Percentiles rank a stretch among this genome's conserved stretches.
phyloP scores from a whole-genome alignment of 192 early-diverging fungal species.

The Backusella mclennaniae region DNA sequence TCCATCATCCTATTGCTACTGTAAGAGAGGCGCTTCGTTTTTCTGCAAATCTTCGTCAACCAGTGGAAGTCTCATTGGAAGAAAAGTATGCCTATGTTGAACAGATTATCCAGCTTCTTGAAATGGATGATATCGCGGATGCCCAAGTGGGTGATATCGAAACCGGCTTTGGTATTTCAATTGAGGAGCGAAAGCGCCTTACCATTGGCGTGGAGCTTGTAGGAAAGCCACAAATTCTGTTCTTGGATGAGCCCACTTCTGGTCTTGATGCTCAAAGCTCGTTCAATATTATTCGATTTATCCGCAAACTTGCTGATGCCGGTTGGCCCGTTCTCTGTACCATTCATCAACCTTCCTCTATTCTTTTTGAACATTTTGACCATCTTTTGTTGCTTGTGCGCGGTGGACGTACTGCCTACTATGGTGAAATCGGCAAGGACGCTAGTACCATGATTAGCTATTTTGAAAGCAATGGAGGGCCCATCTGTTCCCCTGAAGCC shows the following conservation, averaged over 20 bases:
- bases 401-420: conserved; percentile 78
- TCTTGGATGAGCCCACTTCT: conserved; percentile 90
- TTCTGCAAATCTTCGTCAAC: conserved; percentile 73
- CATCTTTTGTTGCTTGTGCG: conserved; percentile 75
- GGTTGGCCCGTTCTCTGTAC: conserved; percentile 76
- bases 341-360: conserved; percentile 83
- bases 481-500: conserved; percentile 59
- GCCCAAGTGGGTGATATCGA: conserved; percentile 74
- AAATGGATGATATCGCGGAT: conserved; percentile 68
- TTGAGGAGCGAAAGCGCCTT: conserved; percentile 86
- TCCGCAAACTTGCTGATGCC: conserved; percentile 61
- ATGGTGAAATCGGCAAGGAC: conserved; percentile 76
- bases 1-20: conserved; percentile 72
- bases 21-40: conserved; percentile 78
- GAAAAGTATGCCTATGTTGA: conserved; percentile 77
- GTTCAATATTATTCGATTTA: conserved; percentile 72
- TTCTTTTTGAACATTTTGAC: conserved; percentile 84
- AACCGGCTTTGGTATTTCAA: conserved; percentile 74
- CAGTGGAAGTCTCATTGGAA: conserved; percentile 52
- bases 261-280: conserved; percentile 80
- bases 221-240: conserved; percentile 71
- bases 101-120: conserved; percentile 69
- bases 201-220: conserved; percentile 87
- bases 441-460: conserved; percentile 63
- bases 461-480: conserved; percentile 73